Percentiles rank a stretch among this genome's conserved stretches.
Conservation (phyloP, 371 early-diverging fungal genomes). For the Choanephora cucurbitarum region DNA sequence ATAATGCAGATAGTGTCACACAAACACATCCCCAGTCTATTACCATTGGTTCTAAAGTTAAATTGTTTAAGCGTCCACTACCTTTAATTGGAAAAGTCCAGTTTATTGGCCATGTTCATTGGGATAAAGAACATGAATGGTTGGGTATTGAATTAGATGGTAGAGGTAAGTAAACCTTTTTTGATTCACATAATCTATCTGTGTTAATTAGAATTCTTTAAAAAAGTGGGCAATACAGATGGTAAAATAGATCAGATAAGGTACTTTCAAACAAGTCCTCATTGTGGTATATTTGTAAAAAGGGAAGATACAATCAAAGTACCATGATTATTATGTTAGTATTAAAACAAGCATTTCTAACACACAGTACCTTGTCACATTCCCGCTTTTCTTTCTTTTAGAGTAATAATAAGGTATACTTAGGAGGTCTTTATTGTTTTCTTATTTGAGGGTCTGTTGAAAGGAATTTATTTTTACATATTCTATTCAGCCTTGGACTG, state of each 20-base stretch:
- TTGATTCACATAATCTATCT: not conserved
- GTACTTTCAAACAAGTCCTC: conserved; percentile 45
- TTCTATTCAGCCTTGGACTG: too few relatives aligned
- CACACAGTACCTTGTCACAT: too few relatives aligned
- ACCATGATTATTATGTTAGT: not conserved
- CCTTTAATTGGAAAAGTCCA: conserved; percentile 40
- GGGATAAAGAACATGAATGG: conserved; percentile 31
- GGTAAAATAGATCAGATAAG: conserved; percentile 38
- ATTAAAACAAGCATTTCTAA: too few relatives aligned
- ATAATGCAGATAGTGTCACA: not conserved
- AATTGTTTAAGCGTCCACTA: conserved; percentile 34
- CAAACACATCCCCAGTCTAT: not conserved
- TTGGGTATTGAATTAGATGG: conserved; percentile 46
- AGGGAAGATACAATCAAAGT: conserved; percentile 33
- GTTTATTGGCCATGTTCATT: conserved; percentile 37
- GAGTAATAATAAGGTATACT: too few relatives aligned
- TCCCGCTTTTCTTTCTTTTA: too few relatives aligned
- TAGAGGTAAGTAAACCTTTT: conserved; percentile 29
- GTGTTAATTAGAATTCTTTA: too few relatives aligned
- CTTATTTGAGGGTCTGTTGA: too few relatives aligned
- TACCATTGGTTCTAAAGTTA: conserved; percentile 32
- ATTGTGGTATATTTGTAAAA: conserved; percentile 45
- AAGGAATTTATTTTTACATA: too few relatives aligned
- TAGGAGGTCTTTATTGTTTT: too few relatives aligned
- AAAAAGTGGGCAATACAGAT: conserved; percentile 50